Evolutionary conservation across 225 moss, liverwort and hornwort genomes (phyloP), one percentile per base, ranked within the genome.

Genomic region (Takakia lepidozioides): DNA sequence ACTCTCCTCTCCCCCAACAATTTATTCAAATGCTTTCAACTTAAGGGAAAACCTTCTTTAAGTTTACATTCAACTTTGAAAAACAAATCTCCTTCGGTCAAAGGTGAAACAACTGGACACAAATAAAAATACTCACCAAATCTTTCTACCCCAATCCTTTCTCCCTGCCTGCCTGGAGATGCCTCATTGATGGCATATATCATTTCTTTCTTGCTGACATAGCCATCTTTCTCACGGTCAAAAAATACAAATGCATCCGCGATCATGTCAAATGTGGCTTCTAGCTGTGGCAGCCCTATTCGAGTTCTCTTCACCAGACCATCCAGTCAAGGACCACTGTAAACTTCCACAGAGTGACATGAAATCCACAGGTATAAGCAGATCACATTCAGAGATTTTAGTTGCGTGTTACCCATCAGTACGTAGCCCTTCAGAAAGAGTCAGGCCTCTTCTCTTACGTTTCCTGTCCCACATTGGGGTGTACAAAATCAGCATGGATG

Each of bases 151-250:
- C 87, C 91, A 40, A 92, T 73, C 50, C 32, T 81, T 51, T 82
- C 73, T 25, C 72, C 73, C 53, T 76, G 70, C 38, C 75, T 87
- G 51, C 84, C 68, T 10, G 91, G 91, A 29, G 84, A 82, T 29
- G 73, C 55, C 60, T 74, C 67, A 40, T 84, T 87, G 57, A 92
- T 74, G 22, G 84, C 73, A 55, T 75, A 59, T 24, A 82, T 66
- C 75, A 92, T 74, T 67, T 92, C 91, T 61, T 76, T 78, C 67
- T 92, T 92, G 73, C 87, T 87, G 26, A 92, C 67, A 63, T 92
- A 92, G 11, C 91, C 91, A 56, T 92, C 91, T 56, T 75, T 73
- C 62, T 92, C 83, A 22, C 70, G 65, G 53, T 92, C 91, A 29
- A 92, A 81, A 29, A 79, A 92, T 43, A 92, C 74, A 52, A 92